Evolutionary conservation across 2,329 filamentous ascomycete genomes (phyloP), one percentile per base, ranked within the genome.

Genomic region (Cucurbitaria berberidis): DNA sequence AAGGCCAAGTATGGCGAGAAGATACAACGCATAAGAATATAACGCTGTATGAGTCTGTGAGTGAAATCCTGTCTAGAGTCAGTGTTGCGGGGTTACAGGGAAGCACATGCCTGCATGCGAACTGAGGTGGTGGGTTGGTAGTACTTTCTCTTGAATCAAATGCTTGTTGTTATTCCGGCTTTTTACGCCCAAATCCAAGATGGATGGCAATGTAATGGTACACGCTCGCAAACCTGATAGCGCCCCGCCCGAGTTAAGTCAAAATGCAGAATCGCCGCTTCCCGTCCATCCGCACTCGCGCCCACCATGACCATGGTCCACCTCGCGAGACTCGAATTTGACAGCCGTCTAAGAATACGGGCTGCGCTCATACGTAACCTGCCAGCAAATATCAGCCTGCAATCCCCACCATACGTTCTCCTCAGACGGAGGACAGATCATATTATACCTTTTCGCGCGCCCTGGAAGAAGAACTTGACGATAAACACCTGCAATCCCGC

Each of bases 401-500:
- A n/a, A 48, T 27, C 22, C 45, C 49, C 27, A 35, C 51, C 36
- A 35, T 24, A 15, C 3, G 19, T 21, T 21, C 36, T 7, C 18
- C 10, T 38, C 3, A 4, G 18, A 11, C 9, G 11, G 18, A 22
- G 35, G 32, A 27, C 41, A 48, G 32, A 44, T 54, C 41, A 67
- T 57, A 67, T 55, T 43, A 68, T 65, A 69, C 86, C 86, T 81
- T 88, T 88, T 71, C 86, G 76, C n/a, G 85, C 85, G 32, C 86
- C 92, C 82, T 97, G 93, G 86, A 99, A 99, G 81, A 99, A 99
- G 87, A 98, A 98, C 63, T 91, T 83, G 67, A 99, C 95, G 66
- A 99, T 88, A 76, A 98, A 97, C 45, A 99, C 95, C 81, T 99
- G 96, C 73, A 99, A 78, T 41, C 86, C 93, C 39, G 93, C 95